Evolutionary conservation across 1,284 basidiomycete genomes (phyloP).

Genomic region (Apiotrichum gracile): DNA sequence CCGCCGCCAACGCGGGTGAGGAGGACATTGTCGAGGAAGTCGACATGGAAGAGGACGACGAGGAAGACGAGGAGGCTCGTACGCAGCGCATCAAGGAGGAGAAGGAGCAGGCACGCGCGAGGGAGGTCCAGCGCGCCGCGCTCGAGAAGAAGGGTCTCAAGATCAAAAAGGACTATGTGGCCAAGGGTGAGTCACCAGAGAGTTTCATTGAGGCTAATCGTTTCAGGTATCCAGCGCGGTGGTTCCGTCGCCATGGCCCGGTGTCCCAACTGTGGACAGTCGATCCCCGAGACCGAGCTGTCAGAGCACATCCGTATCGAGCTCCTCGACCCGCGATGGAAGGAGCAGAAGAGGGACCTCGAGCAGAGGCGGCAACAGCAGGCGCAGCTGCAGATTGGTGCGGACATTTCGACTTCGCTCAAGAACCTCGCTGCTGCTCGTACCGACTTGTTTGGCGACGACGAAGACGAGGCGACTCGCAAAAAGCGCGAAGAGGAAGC

Average conservation of each 20-base stretch:
- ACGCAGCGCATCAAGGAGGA: conserved; percentile 64
- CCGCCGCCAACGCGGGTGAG: conserved; percentile 67
- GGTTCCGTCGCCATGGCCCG: conserved; percentile 66
- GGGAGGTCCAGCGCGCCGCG: conserved; percentile 68
- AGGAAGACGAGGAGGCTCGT: conserved; percentile 56
- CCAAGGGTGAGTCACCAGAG: conserved; percentile 62
- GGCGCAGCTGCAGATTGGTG: conserved; percentile 70
- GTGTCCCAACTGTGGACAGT: conserved; percentile 89
- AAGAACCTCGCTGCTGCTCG: conserved; percentile 83
- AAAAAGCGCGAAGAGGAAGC: conserved; percentile 81
- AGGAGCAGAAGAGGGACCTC: conserved; percentile 79
- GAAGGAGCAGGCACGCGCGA: conserved; percentile 66
- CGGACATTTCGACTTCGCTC: conserved; percentile 85
- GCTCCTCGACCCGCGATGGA: conserved; percentile 94
- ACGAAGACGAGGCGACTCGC: conserved; percentile 70
- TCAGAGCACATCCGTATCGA: conserved; percentile 99
- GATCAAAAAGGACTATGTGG: conserved; percentile 93
- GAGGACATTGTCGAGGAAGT: conserved; percentile 50
- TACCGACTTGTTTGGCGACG: conserved; percentile 90
- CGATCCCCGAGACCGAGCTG: conserved; percentile 88
- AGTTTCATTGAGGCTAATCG: neutral
- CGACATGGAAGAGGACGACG: conserved; percentile 57
- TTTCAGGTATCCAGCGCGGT: conserved; percentile 58
- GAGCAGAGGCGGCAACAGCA: conserved; percentile 85
- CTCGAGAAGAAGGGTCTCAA: conserved; percentile 81